Base-by-base conservation (phyloP, 805 yeast species). In the Starmerella scarabaei region DNA sequence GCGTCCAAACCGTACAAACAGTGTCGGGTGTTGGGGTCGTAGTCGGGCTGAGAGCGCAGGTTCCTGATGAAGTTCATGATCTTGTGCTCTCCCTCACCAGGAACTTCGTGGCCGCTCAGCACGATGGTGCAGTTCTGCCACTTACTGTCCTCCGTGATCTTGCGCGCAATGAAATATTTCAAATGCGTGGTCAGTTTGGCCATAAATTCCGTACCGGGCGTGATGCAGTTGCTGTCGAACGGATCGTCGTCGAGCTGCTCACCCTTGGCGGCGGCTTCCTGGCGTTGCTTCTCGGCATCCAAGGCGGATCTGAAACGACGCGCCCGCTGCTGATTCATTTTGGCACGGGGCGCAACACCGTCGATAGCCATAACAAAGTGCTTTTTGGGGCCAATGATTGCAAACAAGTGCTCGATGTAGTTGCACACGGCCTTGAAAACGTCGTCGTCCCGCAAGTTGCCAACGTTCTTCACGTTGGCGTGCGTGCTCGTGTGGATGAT, bases 21-120 rank as follows among this genome's bases (percentile, higher is more conserved):
- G 61, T 91, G 99, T n/a, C 77, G 71, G 2, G 95, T 86, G 59
- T 91, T 91, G 39, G 96, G 94, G 55, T 82, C 72, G 60, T 88
- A 82, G 54, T 76, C 76, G 0, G 93, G 83, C 53, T 84, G 93
- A 29, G 80, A 72, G 51, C 97, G 69, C 58, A 84, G 95, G 35
- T 80, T 72, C 54, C 99, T 73, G 43, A 91, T 81, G 57, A 84
- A 91, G 53, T 80, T 82, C 98, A 91, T 91, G 51, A 91, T 78
- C 60, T 91, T 91, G 65, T 91, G 99, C 62, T 91, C 99, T 57
- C 99, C 99, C 68, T 91, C 99, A 45, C 99, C 99, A 1, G 99
- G 98, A 11, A 88, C 97, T 1, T 93, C 79, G 30, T 94, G 94
- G 58, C 88, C 99, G 54, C 93, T 80, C 30, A 91, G 77, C 23